Conservation (phyloP, 164 flowering plant species). For the Vitis cinerea region DNA sequence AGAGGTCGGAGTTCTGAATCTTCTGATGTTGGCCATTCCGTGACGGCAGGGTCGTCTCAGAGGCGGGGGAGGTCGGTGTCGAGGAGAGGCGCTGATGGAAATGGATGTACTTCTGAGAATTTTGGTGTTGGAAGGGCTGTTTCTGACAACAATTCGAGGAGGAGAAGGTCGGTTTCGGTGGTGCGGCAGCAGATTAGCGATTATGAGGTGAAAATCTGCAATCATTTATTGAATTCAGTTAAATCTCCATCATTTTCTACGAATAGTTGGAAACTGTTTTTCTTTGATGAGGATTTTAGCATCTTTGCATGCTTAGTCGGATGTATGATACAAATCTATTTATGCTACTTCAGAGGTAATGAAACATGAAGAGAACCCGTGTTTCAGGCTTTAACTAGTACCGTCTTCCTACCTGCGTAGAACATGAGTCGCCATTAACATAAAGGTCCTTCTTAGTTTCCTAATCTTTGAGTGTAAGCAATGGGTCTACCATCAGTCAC, state of each 20-base stretch:
- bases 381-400: too few relatives aligned
- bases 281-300: neutral
- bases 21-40: slow-evolving; percentile 11
- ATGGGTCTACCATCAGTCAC: too few relatives aligned
- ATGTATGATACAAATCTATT: neutral
- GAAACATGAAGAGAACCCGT: too few relatives aligned
- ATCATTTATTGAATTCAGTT: neutral
- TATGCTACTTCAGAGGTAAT: neutral
- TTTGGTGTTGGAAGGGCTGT: slow-evolving; percentile 24
- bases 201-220: slow-evolving; percentile 57
- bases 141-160: slow-evolving; percentile 33
- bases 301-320: neutral
- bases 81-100: slow-evolving; percentile 38
- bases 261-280: neutral
- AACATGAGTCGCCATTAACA: too few relatives aligned
- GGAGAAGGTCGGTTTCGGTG: slow-evolving; percentile 77
- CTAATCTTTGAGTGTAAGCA: too few relatives aligned
- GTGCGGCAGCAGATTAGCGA: slow-evolving; percentile 64
- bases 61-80: slow-evolving; percentile 89
- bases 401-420: too few relatives aligned
- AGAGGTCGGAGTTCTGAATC: slow-evolving; percentile 27
- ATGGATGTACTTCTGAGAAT: slow-evolving; percentile 13
- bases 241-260: neutral
- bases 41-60: slow-evolving; percentile 26
- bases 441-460: too few relatives aligned